These are phyloP conservation scores for Thielaviopsis populi DNA, from an alignment of 2,329 filamentous ascomycete genomes.

Conservation along the genomic window DNA sequence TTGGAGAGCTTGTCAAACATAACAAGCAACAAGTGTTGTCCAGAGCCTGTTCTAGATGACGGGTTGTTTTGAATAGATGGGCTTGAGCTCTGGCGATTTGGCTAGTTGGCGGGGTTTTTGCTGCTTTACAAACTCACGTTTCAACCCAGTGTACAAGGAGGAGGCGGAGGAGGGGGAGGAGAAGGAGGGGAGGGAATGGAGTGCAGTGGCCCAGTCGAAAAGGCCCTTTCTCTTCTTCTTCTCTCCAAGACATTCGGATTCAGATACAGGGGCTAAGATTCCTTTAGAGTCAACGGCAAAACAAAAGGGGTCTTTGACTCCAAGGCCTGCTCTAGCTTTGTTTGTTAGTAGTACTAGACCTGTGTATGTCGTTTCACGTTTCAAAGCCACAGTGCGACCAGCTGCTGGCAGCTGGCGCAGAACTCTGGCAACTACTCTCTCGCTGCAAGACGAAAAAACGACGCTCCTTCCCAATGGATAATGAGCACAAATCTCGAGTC, in stretches of 20 bases:
- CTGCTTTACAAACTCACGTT: background rate
- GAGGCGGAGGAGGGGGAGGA: background rate
- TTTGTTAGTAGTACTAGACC: background rate
- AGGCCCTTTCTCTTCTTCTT: background rate
- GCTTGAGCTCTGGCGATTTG: background rate
- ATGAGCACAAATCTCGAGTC: background rate
- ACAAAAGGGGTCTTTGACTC: background rate
- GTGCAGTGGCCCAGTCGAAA: background rate
- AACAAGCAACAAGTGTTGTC: background rate
- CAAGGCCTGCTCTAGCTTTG: background rate
- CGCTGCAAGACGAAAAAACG: background rate
- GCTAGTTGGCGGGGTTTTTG: background rate
- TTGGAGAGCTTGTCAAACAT: constrained; percentile 1
- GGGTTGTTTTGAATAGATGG: background rate
- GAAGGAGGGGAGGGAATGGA: background rate
- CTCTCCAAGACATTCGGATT: background rate
- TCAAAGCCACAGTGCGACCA: background rate
- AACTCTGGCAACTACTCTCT: background rate
- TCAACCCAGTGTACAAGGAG: background rate
- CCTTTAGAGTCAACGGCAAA: background rate
- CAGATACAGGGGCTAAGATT: background rate
- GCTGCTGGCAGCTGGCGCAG: background rate
- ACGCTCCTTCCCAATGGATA: background rate
- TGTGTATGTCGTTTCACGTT: background rate
- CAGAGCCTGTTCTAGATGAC: background rate